phyloP scores from a whole-genome alignment of 2,329 filamentous ascomycete species.

The Domatiomyces globalis region DNA sequence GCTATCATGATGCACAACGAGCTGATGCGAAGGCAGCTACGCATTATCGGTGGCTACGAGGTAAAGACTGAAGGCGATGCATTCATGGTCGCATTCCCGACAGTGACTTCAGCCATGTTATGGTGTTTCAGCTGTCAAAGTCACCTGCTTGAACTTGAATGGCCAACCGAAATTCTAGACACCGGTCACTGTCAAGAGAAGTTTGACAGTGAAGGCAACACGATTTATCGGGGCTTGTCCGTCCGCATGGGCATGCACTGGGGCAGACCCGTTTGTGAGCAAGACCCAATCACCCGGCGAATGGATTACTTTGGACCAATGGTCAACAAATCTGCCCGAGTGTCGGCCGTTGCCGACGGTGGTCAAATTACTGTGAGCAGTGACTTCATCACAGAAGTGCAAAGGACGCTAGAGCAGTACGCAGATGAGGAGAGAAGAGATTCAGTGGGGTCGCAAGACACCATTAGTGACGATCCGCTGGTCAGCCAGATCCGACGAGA shows the following conservation, averaged over 20 bases:
- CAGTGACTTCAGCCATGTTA: constrained; percentile 80
- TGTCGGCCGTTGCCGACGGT: constrained; percentile 86
- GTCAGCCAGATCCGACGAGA: constrained; percentile 73
- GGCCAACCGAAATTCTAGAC: constrained; percentile 84
- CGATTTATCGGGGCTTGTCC: constrained; percentile 87
- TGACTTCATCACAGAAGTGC: constrained; percentile 93
- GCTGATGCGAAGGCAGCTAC: constrained; percentile 82
- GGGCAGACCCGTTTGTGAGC: constrained; percentile 86
- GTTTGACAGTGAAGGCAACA: constrained; percentile 65
- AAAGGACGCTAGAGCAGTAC: constrained; percentile 76
- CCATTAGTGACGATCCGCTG: constrained; percentile 59
- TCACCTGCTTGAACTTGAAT: constrained; percentile 71
- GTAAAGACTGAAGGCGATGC: constrained; percentile 99
- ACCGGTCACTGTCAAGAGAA: constrained; percentile 73
- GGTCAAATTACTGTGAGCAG: constrained; percentile 94
- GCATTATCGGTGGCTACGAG: constrained; percentile 90
- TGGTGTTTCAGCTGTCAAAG: constrained; percentile 96
- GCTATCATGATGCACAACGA: constrained; percentile 97
- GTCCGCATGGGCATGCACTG: constrained; percentile 97
- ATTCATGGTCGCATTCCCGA: constrained; percentile 98
- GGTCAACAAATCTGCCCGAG: constrained; percentile 93
- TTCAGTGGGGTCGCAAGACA: constrained; percentile 57
- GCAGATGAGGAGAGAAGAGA: constrained; percentile 65
- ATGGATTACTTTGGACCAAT: constrained; percentile 99
- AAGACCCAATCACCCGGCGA: constrained; percentile 85